Base-by-base conservation (phyloP, 2,329 filamentous ascomycete species). In the Emericellopsis cladophorae region DNA sequence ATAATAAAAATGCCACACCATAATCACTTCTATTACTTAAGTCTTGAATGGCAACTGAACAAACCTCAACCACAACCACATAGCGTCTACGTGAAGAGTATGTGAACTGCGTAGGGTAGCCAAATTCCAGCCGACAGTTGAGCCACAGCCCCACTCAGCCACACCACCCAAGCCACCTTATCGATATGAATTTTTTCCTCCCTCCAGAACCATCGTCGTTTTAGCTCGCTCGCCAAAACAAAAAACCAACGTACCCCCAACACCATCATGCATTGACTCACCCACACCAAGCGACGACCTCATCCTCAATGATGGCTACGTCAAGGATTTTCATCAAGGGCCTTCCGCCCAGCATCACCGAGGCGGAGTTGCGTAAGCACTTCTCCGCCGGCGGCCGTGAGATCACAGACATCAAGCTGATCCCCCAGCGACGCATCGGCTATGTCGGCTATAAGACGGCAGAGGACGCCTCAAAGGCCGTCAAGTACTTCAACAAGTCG, bases 401-500 rank as follows among this genome's bases (percentile, higher is more conserved):
- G 47, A 77, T 95, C 56, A 96, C 90, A 40, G 92, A 98, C 65
- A 77, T 88, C 53, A 94, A 94, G 72, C 76, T 95, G 57, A 85
- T 96, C 56, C 77, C 86, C 6, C 80, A 88, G 54, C 79, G 92
- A 53, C 78, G 89, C 51, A 95, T 98, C 61, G 92, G 89, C 51
- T 98, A 95, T 71, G 79, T 98, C 45, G 92, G 92, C 47, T 96
- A 90, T 70, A 89, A 85, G 64, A 84, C 76, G 40, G 68, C 83
- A 12, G 78, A 90, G 46, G 82, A 86, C 57, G 92, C 92, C 42
- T 69, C 76, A 43, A 76, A 80, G 55, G 90, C 92, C 36, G 84
- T 93, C 58, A 89, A 85, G 61, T 94, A 95, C 67, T 95, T 95
- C 71, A 89, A 98, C 69, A 86, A 78, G 58, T 82, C 89, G 47